phyloP scores from a whole-genome alignment of 1,284 basidiomycete species.

The Ustilago esculenta region DNA sequence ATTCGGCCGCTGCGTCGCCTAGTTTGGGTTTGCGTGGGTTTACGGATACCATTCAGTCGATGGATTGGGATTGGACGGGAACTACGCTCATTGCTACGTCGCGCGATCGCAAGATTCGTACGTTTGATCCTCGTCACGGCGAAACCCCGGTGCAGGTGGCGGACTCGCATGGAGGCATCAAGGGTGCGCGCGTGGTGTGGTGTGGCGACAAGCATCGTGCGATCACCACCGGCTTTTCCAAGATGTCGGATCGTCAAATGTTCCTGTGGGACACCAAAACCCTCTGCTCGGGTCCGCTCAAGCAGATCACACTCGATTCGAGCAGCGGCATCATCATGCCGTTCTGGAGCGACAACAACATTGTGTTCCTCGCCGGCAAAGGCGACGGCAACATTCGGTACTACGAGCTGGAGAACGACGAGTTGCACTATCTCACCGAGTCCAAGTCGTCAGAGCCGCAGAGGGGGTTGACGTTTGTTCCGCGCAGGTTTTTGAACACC shows the following conservation, averaged over 20 bases:
- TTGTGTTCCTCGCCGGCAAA: constrained; percentile 84
- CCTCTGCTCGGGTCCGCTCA: constrained; percentile 45
- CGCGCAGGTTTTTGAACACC: constrained; percentile 85
- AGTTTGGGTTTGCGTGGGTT: constrained; percentile 77
- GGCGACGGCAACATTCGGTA: constrained; percentile 69
- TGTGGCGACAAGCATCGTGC: constrained; percentile 88
- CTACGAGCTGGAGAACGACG: constrained; percentile 91
- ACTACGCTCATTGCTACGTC: constrained; percentile 76
- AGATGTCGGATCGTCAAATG: constrained; percentile 91
- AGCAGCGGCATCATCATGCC: constrained; percentile 91
- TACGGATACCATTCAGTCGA: constrained; percentile 84
- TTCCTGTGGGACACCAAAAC: constrained; percentile 70
- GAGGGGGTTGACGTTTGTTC: constrained; percentile 95
- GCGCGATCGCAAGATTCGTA: constrained; percentile 87
- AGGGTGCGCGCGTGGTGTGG: constrained; percentile 89
- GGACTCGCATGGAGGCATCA: constrained; percentile 92
- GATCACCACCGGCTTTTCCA: constrained; percentile 91
- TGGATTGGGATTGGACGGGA: constrained; percentile 85
- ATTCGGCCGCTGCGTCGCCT: constrained; percentile 63
- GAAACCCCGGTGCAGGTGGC: constrained; percentile 80
- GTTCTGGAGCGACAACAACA: constrained; percentile 83
- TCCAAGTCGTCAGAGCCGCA: constrained; percentile 91
- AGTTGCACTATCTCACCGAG: constrained; percentile 75
- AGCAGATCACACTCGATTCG: constrained; percentile 56
- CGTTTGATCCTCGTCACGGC: constrained; percentile 87